phyloP scores from a whole-genome alignment of 768 basidiomycete genomes.

The Thelephora ganbajun region DNA sequence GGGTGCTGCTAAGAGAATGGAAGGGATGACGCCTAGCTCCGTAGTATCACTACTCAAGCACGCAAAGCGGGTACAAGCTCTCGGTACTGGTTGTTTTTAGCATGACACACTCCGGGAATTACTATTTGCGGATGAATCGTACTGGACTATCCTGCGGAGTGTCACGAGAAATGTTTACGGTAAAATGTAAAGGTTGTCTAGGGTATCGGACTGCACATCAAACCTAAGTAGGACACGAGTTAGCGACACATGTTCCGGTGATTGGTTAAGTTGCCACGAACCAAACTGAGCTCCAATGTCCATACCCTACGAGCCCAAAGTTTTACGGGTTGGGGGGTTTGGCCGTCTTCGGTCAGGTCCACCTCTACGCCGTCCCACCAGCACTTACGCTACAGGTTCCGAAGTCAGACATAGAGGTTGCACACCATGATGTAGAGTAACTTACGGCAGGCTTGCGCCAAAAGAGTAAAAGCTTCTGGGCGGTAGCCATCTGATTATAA shows the following conservation, averaged over 20 bases:
- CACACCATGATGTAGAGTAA: slow-evolving; percentile 10
- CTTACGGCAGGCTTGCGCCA: slow-evolving; percentile 99
- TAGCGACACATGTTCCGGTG: too few species aligned
- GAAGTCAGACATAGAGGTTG: neutral
- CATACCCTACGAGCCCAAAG: slow-evolving; percentile 96
- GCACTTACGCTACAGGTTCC: slow-evolving; percentile 70
- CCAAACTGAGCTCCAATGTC: slow-evolving; percentile 94
- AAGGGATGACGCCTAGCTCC: slow-evolving; percentile 80
- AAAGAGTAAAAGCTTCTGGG: slow-evolving; percentile 92
- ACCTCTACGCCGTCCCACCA: slow-evolving; percentile 99
- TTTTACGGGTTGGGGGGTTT: slow-evolving; percentile 51
- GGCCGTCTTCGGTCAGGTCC: slow-evolving; percentile 49
- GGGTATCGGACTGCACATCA: too few species aligned
- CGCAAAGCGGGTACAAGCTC: slow-evolving; percentile 26
- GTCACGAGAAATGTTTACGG: too few species aligned
- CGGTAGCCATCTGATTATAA: slow-evolving; percentile 88
- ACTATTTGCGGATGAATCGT: too few species aligned
- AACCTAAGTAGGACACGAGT: too few species aligned
- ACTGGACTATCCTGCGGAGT: too few species aligned
- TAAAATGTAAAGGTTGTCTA: too few species aligned
- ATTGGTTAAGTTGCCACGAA: slow-evolving; percentile 20
- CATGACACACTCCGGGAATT: too few species aligned
- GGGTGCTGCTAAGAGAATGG: slow-evolving; percentile 90
- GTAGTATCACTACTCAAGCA: slow-evolving; percentile 56
- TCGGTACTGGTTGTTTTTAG: neutral